phyloP scores from a whole-genome alignment of 495 filamentous ascomycete genomes.

The Articulospora tetracladia region DNA sequence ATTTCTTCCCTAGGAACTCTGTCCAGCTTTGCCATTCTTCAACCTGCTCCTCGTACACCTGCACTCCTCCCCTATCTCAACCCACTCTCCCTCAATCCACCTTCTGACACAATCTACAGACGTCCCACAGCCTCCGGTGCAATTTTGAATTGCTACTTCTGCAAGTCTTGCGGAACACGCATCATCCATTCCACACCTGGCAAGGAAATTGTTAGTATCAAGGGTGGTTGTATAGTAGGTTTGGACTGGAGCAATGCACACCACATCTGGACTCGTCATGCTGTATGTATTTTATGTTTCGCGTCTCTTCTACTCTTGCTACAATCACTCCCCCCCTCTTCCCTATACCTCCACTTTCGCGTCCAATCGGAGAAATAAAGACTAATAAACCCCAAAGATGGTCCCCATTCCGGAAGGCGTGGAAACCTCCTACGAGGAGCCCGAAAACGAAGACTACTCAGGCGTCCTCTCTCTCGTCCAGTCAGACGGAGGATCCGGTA shows the following conservation, averaged over 20 bases:
- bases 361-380: neutral
- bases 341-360: neutral
- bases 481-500: neutral
- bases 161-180: conserved; percentile 54
- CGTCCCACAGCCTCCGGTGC: conserved; percentile 41
- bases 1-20: no score
- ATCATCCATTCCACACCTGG: conserved; percentile 51
- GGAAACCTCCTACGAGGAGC: conserved; percentile 42
- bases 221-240: conserved; percentile 57
- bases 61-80: neutral
- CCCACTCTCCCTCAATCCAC: neutral
- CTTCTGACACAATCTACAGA: conserved; percentile 14
- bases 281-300: conserved; percentile 22
- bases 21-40: no score
- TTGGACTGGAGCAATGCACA: conserved; percentile 52
- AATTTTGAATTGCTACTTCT: conserved; percentile 52
- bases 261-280: conserved; percentile 60
- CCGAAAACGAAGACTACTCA: conserved; percentile 10
- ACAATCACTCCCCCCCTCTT: neutral
- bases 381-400: conserved; percentile 30
- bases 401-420: conserved; percentile 58
- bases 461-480: no score
- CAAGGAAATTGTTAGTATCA: conserved; percentile 51
- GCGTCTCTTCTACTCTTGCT: neutral
- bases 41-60: no score